phyloP scores from a whole-genome alignment of 2,329 filamentous ascomycete species.

The Venturia asperata region DNA sequence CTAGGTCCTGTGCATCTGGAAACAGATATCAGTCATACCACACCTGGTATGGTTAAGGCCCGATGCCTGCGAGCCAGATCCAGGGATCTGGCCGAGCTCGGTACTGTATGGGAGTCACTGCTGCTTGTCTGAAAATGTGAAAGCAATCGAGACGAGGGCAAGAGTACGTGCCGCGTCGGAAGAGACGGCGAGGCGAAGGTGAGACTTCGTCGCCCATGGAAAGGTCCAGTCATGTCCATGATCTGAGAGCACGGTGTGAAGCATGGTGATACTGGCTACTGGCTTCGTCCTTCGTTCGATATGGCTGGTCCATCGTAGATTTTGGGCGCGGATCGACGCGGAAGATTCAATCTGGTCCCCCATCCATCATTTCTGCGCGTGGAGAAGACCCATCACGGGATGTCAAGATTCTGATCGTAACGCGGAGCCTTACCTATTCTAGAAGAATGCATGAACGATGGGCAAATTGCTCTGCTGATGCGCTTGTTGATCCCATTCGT shows the following conservation, averaged over 20 bases:
- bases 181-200: not conserved
- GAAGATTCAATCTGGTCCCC: not conserved
- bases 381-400: not conserved
- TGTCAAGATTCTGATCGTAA: not conserved
- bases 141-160: not conserved
- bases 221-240: not conserved
- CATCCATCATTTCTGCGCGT: not conserved
- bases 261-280: not conserved
- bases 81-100: not conserved
- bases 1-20: too few species aligned
- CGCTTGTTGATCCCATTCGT: not conserved
- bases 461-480: slow-evolving; percentile 7
- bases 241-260: not conserved
- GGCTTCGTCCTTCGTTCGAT: not conserved
- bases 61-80: not conserved
- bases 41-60: not conserved
- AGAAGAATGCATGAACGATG: not conserved
- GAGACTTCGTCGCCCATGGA: not conserved
- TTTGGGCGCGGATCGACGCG: not conserved
- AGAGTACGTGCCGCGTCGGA: not conserved
- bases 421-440: not conserved
- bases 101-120: not conserved
- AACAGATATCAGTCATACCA: too few species aligned
- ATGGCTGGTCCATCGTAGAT: not conserved
- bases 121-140: not conserved